phyloP scores from a whole-genome alignment of 2,329 filamentous ascomycete genomes.

The Talaromyces sp. region DNA sequence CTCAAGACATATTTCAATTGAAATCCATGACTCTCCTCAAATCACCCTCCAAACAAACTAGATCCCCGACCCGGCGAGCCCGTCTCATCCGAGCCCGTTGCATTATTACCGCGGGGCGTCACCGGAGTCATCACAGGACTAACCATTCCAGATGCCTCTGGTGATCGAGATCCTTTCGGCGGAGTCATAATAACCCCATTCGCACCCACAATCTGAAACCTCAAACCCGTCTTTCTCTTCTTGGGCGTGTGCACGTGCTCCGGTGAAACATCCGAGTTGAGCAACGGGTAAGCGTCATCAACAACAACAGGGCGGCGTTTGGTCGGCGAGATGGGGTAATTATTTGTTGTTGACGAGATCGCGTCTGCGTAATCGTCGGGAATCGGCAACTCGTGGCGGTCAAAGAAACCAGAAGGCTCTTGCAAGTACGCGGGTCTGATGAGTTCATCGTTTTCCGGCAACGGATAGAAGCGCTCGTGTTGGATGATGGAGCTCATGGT shows the following conservation, averaged over 20 bases:
- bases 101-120: background rate
- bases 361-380: slow-evolving; percentile 22
- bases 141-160: background rate
- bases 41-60: background rate
- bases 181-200: slow-evolving; percentile 15
- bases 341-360: background rate
- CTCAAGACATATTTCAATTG: background rate
- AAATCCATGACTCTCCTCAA: background rate
- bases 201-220: slow-evolving; percentile 12
- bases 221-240: slow-evolving; percentile 12
- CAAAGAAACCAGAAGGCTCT: slow-evolving; percentile 31
- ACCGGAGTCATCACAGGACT: background rate
- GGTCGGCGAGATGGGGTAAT: slow-evolving; percentile 2
- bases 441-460: slow-evolving; percentile 26
- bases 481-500: slow-evolving; percentile 57
- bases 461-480: slow-evolving; percentile 46
- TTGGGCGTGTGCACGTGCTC: slow-evolving; percentile 9
- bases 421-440: slow-evolving; percentile 23
- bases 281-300: background rate
- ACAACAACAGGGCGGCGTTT: slow-evolving; percentile 1
- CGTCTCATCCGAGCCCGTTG: background rate
- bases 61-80: background rate
- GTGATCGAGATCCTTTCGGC: slow-evolving; percentile 2
- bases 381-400: slow-evolving; percentile 32
- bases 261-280: slow-evolving; percentile 11